Evolutionary conservation across 352 stramenopile genomes (phyloP).

Genomic region (Pythium brassicae): DNA sequence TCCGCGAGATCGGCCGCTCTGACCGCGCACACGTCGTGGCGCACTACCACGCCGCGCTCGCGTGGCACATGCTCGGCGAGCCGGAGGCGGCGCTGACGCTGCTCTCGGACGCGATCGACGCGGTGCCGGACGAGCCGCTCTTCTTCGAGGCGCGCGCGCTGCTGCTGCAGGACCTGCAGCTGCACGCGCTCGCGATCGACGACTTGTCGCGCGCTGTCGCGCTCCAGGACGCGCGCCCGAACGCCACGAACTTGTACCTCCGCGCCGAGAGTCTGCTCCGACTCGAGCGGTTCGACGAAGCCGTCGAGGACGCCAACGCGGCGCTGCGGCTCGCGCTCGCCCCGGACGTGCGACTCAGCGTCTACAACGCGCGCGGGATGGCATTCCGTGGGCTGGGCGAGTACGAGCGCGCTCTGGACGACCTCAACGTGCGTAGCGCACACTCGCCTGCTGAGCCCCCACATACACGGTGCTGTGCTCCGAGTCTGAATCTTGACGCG

Average conservation of each 20-base stretch:
- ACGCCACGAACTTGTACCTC: constrained; percentile 30
- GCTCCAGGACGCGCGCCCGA: constrained; percentile 11
- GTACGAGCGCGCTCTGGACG: constrained; percentile 45
- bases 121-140: constrained; percentile 43
- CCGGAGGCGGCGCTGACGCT: constrained; percentile 40
- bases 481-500: too few relatives aligned
- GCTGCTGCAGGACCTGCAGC: constrained; percentile 51
- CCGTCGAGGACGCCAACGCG: constrained; percentile 38
- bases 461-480: too few relatives aligned
- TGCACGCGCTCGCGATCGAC: constrained; percentile 42
- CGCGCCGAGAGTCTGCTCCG: constrained; percentile 42
- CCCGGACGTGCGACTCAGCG: constrained; percentile 24
- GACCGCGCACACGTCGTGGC: constrained; percentile 43
- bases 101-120: constrained; percentile 51
- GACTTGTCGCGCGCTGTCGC: constrained; percentile 38
- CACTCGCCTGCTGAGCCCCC: not conserved
- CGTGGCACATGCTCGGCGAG: constrained; percentile 41
- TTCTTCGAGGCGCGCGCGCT: constrained; percentile 56
- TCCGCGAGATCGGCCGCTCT: constrained; percentile 24
- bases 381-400: constrained; percentile 46
- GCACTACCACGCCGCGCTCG: constrained; percentile 62
- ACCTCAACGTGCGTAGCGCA: constrained; percentile 41
- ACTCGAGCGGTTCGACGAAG: constrained; percentile 33
- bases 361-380: constrained; percentile 54
- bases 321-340: constrained; percentile 21